Base-by-base conservation (phyloP, 2,329 filamentous ascomycete genomes). In the Chaetomiaceae sp. region DNA sequence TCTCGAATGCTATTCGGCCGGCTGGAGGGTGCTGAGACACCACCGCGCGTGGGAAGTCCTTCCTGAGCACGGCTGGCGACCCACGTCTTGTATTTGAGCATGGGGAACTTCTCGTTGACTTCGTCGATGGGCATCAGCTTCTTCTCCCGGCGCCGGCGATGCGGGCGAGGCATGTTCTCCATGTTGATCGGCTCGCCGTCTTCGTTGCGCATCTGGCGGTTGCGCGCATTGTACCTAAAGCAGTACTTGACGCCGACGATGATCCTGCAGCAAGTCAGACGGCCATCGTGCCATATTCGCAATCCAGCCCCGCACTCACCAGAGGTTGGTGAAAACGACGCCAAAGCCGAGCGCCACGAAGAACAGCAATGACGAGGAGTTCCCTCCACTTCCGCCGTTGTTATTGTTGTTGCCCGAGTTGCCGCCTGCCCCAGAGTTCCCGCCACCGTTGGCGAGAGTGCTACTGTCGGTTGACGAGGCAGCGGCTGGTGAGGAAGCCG, bases 191-290 rank as follows among this genome's bases (percentile, higher is more conserved):
- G 87, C 53, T 96, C 90, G 63, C 86, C 86, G 56, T 90, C 86
- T 58, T 89, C 86, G 55, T 73, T 86, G 71, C 88, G 82, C 60
- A 88, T 71, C 51, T 84, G 82, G 42, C 93, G 84, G 62, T 94
- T 94, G 49, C 93, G 84, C 57, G 93, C 90, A 67, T 97, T 97
- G 67, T 98, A 97, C 58, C 93, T 80, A 69, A 98, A 98, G 70
- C 93, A 98, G 68, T 98, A 98, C 71, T 98, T 98, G 51, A 98
- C 93, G 57, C 93, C 93, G 51, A 98, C 93, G 59, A 98, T 98
- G 60, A 98, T 98, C 93, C 93, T 98, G 60, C 14, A 43, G 34
- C 11, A 43, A 14, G 42, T 49, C 20, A 47, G 48, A 32, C 5
- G 4, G 15, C 18, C 10, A 24, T 34, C 9, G 10, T 12, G 12